These are phyloP conservation scores for Conoideocrella luteorostrata DNA, from an alignment of 2,329 filamentous ascomycete genomes.

Conservation along the genomic window DNA sequence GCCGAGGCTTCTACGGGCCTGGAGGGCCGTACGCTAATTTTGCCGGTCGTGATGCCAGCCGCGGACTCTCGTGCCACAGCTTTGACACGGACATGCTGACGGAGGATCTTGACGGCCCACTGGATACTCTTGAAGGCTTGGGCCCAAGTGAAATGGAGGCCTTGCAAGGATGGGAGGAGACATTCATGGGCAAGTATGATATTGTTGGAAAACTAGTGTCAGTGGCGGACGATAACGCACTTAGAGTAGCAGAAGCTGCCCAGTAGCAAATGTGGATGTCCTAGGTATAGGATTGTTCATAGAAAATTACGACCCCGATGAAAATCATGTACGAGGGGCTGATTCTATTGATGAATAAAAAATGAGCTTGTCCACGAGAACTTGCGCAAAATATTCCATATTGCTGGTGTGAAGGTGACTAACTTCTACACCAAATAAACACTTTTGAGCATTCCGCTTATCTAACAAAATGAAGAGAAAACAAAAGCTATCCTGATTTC, in stretches of 20 bases:
- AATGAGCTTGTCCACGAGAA: too few relatives aligned
- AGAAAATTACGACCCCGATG: slow-evolving; percentile 2
- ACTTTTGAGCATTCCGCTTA: background rate
- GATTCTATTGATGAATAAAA: too few relatives aligned
- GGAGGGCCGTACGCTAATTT: slow-evolving; percentile 96
- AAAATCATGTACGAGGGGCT: background rate
- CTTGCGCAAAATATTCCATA: too few relatives aligned
- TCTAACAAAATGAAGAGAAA: slow-evolving; percentile 7
- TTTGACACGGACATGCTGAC: slow-evolving; percentile 96
- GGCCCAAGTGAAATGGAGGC: slow-evolving; percentile 73
- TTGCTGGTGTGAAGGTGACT: background rate
- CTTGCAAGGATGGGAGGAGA: slow-evolving; percentile 84
- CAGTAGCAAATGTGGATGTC: background rate
- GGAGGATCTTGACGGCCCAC: slow-evolving; percentile 74
- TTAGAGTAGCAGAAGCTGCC: slow-evolving; percentile 5
- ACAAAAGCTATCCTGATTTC: slow-evolving; percentile 13
- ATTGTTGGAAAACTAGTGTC: slow-evolving; percentile 82
- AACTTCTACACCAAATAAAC: background rate
- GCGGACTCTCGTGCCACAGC: slow-evolving; percentile 82
- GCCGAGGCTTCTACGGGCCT: slow-evolving; percentile 92
- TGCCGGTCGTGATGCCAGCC: slow-evolving; percentile 81
- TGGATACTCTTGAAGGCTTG: slow-evolving; percentile 70
- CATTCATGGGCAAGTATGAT: slow-evolving; percentile 89
- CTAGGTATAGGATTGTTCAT: background rate
- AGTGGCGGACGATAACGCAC: slow-evolving; percentile 30